Evolutionary conservation across 2,329 filamentous ascomycete species (phyloP).

Genomic region (Fusarium pseudocircinatum): DNA sequence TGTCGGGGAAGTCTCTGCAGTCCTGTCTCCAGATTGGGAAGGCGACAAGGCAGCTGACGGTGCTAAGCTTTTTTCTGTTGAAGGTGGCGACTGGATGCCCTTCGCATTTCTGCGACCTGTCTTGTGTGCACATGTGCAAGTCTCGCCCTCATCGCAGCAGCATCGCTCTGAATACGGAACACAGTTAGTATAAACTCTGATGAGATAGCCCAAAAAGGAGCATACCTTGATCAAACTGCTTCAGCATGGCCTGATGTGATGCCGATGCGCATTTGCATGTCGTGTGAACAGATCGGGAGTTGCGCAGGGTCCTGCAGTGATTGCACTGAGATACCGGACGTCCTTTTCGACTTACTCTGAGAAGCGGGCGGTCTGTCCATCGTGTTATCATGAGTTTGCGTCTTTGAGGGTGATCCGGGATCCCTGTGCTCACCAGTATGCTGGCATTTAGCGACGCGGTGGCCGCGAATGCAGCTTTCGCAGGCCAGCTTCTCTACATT

Average conservation of each 20-base stretch:
- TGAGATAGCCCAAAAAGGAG: background rate
- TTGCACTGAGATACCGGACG: constrained; percentile 28
- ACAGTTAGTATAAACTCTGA: background rate
- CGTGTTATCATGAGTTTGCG: background rate
- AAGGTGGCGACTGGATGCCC: background rate
- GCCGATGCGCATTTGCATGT: constrained; percentile 23
- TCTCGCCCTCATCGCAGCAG: constrained; percentile 1
- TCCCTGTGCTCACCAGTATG: constrained; percentile 21
- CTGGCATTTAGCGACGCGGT: constrained; percentile 27
- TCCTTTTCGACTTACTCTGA: constrained; percentile 22
- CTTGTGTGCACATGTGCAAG: constrained; percentile 15
- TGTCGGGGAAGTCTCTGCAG: background rate
- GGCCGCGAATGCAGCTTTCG: constrained; percentile 27
- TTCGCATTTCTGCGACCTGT: background rate
- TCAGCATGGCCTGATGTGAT: constrained; percentile 2
- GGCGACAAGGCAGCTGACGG: background rate
- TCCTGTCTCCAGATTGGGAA: fast-evolving
- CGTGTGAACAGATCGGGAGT: constrained; percentile 24
- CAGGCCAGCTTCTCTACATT: constrained; percentile 22
- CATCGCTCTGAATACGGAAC: background rate
- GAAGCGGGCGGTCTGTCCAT: constrained; percentile 22
- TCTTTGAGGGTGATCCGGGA: no score
- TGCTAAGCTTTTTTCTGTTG: background rate
- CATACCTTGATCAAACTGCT: constrained; percentile 5
- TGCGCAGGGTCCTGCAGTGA: constrained; percentile 24